Conservation (phyloP, 2,329 filamentous ascomycete species). For the Colletotrichum sp. region DNA sequence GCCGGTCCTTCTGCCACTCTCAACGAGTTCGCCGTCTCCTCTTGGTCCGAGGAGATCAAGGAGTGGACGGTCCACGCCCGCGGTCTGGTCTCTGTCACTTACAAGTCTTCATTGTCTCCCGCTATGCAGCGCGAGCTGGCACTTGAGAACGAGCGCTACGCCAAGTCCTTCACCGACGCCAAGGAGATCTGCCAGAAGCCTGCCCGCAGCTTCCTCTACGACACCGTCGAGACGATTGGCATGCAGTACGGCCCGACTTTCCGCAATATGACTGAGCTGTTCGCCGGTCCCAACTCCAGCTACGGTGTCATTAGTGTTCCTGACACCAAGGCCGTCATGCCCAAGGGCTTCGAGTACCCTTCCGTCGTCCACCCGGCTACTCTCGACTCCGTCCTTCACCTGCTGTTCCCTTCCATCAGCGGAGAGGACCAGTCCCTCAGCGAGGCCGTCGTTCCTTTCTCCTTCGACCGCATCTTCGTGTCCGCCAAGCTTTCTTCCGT, state of each 20-base stretch:
- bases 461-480: conserved; percentile 13
- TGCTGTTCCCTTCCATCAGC: conserved; percentile 16
- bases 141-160: conserved; percentile 2
- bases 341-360: conserved; percentile 15
- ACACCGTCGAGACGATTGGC: conserved; percentile 18
- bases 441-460: conserved; percentile 12
- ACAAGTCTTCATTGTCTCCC: conserved; percentile 2
- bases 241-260: conserved; percentile 23
- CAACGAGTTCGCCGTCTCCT: conserved; percentile 17
- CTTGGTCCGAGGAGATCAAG: conserved; percentile 12
- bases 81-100: conserved; percentile 16
- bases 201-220: conserved; percentile 17
- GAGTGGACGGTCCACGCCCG: conserved; percentile 15
- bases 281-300: neutral
- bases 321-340: conserved; percentile 17
- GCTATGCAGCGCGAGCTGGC: conserved; percentile 5
- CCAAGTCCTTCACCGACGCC: conserved; percentile 1
- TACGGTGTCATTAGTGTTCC: conserved; percentile 6
- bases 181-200: conserved; percentile 13
- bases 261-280: conserved; percentile 18
- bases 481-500: conserved; percentile 5
- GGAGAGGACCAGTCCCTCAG: conserved; percentile 7
- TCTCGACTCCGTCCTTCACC: conserved; percentile 19
- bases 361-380: conserved; percentile 19
- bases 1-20: neutral